phyloP scores from a whole-genome alignment of 768 basidiomycete species.

The Xerocomus brunneocitrinus region DNA sequence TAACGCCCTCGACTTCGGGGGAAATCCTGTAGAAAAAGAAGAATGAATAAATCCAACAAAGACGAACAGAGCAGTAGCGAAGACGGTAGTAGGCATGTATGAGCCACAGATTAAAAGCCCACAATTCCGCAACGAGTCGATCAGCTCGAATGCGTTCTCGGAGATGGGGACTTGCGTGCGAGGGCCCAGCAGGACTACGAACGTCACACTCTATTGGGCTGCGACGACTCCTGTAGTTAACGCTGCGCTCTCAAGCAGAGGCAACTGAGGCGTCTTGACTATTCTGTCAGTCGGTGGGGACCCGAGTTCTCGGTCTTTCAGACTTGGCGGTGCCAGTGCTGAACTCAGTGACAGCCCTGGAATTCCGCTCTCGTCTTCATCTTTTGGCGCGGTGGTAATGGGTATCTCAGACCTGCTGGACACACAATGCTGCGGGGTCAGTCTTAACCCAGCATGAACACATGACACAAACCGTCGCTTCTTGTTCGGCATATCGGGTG shows the following conservation, averaged over 20 bases:
- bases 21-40: slow-evolving; percentile 29
- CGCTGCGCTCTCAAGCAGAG: slow-evolving; percentile 57
- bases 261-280: slow-evolving; percentile 56
- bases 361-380: slow-evolving; percentile 37
- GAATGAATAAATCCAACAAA: slow-evolving; percentile 32
- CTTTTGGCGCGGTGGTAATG: slow-evolving; percentile 26
- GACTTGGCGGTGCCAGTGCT: slow-evolving; percentile 31
- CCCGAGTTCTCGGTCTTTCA: slow-evolving; percentile 35
- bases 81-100: slow-evolving; percentile 8
- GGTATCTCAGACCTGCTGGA: slow-evolving; percentile 40
- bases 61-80: slow-evolving; percentile 12
- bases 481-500: slow-evolving; percentile 74
- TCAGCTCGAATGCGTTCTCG: not conserved
- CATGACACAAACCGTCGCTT: slow-evolving; percentile 66
- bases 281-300: slow-evolving; percentile 40
- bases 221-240: slow-evolving; percentile 43
- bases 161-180: not conserved
- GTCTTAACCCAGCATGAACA: slow-evolving; percentile 10
- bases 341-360: slow-evolving; percentile 31
- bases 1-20: slow-evolving; percentile 15
- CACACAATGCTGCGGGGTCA: slow-evolving; percentile 30
- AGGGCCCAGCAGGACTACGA: not conserved
- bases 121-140: slow-evolving; percentile 2
- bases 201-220: slow-evolving; percentile 24
- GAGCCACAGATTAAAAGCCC: slow-evolving; percentile 1